Evolutionary conservation across 75 land plant species (phyloP).

Genomic region (Pinus tabuliformis): DNA sequence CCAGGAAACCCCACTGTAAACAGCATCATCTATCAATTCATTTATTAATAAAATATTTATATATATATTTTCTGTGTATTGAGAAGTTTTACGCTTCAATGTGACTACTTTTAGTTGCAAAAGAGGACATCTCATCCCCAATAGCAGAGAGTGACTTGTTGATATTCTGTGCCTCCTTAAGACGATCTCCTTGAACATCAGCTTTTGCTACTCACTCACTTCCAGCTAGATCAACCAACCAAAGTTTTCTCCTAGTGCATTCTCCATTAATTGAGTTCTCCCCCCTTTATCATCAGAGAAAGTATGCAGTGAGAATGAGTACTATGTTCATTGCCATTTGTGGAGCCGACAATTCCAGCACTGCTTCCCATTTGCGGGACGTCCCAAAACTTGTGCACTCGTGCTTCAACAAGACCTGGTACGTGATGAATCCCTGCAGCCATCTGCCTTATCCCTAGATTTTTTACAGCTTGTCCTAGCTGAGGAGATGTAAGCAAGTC

Average conservation of each 20-base stretch:
- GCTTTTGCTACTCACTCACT: slow-evolving; percentile 95
- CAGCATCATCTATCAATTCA: no score
- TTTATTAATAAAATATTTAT: no score
- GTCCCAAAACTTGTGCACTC: slow-evolving; percentile 87
- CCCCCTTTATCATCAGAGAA: slow-evolving; percentile 90
- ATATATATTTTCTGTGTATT: no score
- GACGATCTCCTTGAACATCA: slow-evolving; percentile 92
- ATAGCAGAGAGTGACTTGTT: slow-evolving; percentile 93
- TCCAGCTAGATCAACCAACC: slow-evolving; percentile 98
- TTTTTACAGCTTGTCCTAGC: slow-evolving; percentile 52
- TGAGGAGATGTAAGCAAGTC: slow-evolving; percentile 66
- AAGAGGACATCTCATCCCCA: slow-evolving; percentile 95
- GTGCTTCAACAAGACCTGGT: slow-evolving; percentile 90
- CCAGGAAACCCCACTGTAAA: no score
- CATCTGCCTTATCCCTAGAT: slow-evolving; percentile 87
- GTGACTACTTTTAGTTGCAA: slow-evolving; percentile 82
- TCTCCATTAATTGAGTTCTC: slow-evolving; percentile 84
- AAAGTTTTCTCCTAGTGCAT: slow-evolving; percentile 88
- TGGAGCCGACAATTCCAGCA: slow-evolving; percentile 86
- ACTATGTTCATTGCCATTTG: slow-evolving; percentile 93
- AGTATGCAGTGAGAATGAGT: slow-evolving; percentile 98
- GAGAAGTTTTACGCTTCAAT: no score
- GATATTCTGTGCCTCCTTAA: slow-evolving; percentile 95
- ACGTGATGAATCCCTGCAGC: slow-evolving; percentile 93
- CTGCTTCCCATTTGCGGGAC: slow-evolving; percentile 90